Evolutionary conservation across 768 basidiomycete species (phyloP), one percentile per base, ranked within the genome.

Genomic region (Phylloporus sp.): DNA sequence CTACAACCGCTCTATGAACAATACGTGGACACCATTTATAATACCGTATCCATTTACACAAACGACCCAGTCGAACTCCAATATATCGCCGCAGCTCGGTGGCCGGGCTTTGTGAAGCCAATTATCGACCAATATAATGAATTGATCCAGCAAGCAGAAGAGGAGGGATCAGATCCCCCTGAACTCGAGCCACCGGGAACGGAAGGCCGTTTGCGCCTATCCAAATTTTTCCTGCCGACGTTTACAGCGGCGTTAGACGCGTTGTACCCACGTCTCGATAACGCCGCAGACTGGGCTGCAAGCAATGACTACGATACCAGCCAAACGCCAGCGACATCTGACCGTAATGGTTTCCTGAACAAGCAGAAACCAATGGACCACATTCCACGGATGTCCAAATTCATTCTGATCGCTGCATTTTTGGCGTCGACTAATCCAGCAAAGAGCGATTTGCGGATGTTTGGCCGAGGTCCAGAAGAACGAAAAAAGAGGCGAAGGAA

Each of bases 401-500:
- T 82, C 59, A 74, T 93, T 22, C 70, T 94, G 5, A 66, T 93
- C 4, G 86, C 89, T 0, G 80, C 85, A 1, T 95, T 85, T 62
- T 69, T 93, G 35, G 90, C 91, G 6, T 91, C 90, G 36, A 87
- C 85, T 36, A 97, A 95, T 61, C 92, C 93, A 2, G 68, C 84
- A 0, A 86, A 83, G 61, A 84, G 82, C 9, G 93, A 95, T 67
- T 31, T 91, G 56, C 75, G 88, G 32, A 85, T 95, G 80, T 91
- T 97, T 68, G 86, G 88, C 5, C 67, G 92, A 13, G 86, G 82
- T 1, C 52, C 80, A 24, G 84, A 86, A 47, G 88, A 88, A 64
- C 80, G 80, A 52, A 80, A 77, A 60, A 74, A 76, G 55, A 78
- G 78, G 66, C 76, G 80, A 55, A 69, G 72, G 53, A 71, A 65